Evolutionary conservation across 352 stramenopile species (phyloP).

Genomic region (Phytophthora pini): DNA sequence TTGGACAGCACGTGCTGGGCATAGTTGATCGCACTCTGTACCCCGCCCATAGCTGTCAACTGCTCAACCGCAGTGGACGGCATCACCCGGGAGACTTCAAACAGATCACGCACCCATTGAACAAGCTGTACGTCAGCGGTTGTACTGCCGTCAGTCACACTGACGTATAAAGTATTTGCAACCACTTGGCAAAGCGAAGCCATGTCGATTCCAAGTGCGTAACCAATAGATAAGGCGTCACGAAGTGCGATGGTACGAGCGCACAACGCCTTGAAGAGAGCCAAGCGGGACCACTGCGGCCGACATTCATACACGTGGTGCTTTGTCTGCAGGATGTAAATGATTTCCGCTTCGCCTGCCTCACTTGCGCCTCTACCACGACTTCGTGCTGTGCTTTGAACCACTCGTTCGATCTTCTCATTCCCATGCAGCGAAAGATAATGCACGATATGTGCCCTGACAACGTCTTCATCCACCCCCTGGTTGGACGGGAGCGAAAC

Average conservation of each 20-base stretch:
- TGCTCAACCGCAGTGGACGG: constrained; percentile 77
- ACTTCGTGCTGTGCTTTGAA: constrained; percentile 62
- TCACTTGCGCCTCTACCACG: constrained; percentile 14
- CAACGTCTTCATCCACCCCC: constrained; percentile 52
- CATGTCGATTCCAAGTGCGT: constrained; percentile 89
- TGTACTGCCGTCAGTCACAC: constrained; percentile 34
- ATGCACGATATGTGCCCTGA: constrained; percentile 81
- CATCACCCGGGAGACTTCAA: constrained; percentile 69
- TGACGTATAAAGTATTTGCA: constrained; percentile 76
- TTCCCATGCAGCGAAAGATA: constrained; percentile 77
- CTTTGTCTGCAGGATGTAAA: constrained; percentile 85
- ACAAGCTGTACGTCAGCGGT: constrained; percentile 36
- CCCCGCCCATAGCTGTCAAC: constrained; percentile 61
- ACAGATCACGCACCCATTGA: constrained; percentile 82
- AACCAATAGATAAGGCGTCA: constrained; percentile 85
- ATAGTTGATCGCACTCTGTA: constrained; percentile 66
- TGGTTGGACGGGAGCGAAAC: constrained; percentile 81
- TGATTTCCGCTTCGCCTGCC: constrained; percentile 57
- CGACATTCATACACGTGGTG: constrained; percentile 89
- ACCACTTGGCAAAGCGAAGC: constrained; percentile 86
- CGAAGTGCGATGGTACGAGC: constrained; percentile 57
- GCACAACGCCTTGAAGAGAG: constrained; percentile 80
- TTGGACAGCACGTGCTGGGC: constrained; percentile 59
- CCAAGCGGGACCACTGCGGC: constrained; percentile 83
- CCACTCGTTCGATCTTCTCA: constrained; percentile 74